phyloP scores from a whole-genome alignment of 345 rosid genomes.

The Bruguiera gymnorhiza region DNA sequence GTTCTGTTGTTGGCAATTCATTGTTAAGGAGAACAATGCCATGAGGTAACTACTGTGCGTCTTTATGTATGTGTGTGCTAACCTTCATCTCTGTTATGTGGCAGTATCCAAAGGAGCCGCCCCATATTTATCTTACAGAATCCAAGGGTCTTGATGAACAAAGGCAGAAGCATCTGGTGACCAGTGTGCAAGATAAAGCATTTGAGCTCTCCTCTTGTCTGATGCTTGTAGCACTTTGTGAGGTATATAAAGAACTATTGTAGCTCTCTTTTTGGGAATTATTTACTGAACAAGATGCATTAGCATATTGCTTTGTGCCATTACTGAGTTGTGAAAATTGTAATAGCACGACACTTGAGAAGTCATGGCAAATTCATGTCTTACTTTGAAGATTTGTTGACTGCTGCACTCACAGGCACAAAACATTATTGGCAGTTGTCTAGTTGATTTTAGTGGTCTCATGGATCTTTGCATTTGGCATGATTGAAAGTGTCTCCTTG shows the following conservation, averaged over 20 bases:
- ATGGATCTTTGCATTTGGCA: too few species aligned
- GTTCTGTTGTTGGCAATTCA: background rate
- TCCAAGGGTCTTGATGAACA: slow-evolving; percentile 81
- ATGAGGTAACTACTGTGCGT: background rate
- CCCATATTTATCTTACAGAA: slow-evolving; percentile 55
- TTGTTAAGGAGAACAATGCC: background rate
- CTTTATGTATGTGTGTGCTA: background rate
- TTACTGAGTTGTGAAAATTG: too few species aligned
- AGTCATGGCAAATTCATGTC: too few species aligned
- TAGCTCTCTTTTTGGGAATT: background rate
- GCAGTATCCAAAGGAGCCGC: slow-evolving; percentile 80
- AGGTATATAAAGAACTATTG: slow-evolving; percentile 47
- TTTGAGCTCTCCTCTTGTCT: slow-evolving; percentile 54
- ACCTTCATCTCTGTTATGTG: slow-evolving; percentile 7
- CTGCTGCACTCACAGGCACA: too few species aligned
- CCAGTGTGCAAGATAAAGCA: slow-evolving; percentile 53
- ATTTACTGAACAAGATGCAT: background rate
- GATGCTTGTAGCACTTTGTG: slow-evolving; percentile 84
- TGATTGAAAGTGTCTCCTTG: too few species aligned
- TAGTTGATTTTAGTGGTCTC: too few species aligned
- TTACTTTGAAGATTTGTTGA: too few species aligned
- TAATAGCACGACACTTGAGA: too few species aligned
- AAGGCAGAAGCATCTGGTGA: slow-evolving; percentile 59
- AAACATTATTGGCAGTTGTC: too few species aligned
- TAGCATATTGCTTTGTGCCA: too few species aligned